Conservation (phyloP, 192 early-diverging fungal genomes). For the Coemansia sp. region DNA sequence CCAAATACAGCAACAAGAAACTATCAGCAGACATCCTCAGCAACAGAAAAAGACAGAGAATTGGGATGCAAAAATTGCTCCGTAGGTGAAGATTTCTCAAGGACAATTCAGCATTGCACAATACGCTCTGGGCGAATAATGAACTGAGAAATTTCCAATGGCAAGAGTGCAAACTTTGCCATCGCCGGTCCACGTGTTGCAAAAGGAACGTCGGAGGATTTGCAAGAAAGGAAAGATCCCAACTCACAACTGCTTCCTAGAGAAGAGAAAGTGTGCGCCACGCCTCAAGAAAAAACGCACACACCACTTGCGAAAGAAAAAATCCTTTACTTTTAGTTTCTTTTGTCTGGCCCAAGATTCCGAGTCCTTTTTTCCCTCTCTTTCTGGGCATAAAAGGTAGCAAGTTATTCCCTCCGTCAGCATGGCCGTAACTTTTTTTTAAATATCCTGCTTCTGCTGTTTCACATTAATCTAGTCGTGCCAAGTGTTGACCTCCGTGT, state of each 20-base stretch:
- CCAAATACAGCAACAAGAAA: not conserved
- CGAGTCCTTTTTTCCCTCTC: not conserved
- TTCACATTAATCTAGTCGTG: too few species aligned
- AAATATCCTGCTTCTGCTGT: not conserved
- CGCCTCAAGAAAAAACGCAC: conserved; percentile 3
- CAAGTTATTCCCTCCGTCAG: not conserved
- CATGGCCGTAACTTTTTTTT: too few species aligned
- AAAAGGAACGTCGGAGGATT: too few species aligned
- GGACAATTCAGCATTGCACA: not conserved
- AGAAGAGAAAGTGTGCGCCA: not conserved
- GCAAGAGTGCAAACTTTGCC: not conserved
- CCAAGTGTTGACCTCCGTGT: too few species aligned
- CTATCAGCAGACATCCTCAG: not conserved
- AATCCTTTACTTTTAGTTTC: not conserved
- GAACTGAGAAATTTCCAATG: not conserved
- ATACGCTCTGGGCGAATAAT: not conserved
- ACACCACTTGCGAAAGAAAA: not conserved
- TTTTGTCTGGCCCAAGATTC: not conserved
- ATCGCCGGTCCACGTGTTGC: too few species aligned
- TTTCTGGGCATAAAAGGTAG: not conserved
- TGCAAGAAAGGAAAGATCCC: too few species aligned
- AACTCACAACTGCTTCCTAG: too few species aligned
- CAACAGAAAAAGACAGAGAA: not conserved
- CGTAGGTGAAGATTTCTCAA: not conserved
- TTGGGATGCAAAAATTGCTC: not conserved